phyloP scores from a whole-genome alignment of 306 rosid genomes.

The Prunus persica region Prunus_persica_NCBIv2 NC_034016.1:21656001-21656500 shows the following conservation, averaged over 20 bases:
- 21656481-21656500: too few relatives aligned
- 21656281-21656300: neutral
- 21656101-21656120: conserved; percentile 39
- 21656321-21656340: too few relatives aligned
- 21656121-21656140: conserved; percentile 67
- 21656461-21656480: too few relatives aligned
- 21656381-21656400: too few relatives aligned
- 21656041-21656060: conserved; percentile 88
- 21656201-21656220: conserved; percentile 1
- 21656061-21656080: conserved; percentile 75
- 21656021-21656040: conserved; percentile 71
- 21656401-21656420: neutral
- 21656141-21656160: conserved; percentile 66
- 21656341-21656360: conserved; percentile 2
- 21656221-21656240: neutral
- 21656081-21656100: conserved; percentile 43
- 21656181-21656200: neutral
- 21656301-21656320: neutral
- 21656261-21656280: neutral
- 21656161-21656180: conserved; percentile 77
- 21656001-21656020: conserved; percentile 58
- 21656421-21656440: conserved; percentile 13
- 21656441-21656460: neutral
- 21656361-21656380: neutral
- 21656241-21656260: neutral